These are phyloP conservation scores for Lolium perenne DNA, from an alignment of 176 grass and related monocot species.

Conservation along the genomic window DNA sequence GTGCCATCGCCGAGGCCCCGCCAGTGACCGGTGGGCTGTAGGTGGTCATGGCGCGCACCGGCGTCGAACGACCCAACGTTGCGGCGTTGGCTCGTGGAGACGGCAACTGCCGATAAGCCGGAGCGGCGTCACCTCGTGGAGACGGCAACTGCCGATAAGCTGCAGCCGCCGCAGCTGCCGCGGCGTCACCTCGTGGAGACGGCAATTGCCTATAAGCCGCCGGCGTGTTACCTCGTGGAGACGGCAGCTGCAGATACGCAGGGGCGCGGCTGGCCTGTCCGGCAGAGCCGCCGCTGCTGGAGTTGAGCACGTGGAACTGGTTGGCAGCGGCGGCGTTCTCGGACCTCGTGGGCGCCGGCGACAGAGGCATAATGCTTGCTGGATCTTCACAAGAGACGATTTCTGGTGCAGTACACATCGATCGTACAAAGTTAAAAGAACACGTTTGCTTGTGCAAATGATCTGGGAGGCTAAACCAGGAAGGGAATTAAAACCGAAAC, in stretches of 20 bases:
- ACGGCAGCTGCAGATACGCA: neutral
- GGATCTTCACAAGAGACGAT: neutral
- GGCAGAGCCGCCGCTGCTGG: constrained; percentile 17
- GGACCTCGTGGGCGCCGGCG: neutral
- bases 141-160: neutral
- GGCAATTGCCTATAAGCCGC: neutral
- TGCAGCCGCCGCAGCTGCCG: neutral
- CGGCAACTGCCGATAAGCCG: neutral
- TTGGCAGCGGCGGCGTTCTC: neutral
- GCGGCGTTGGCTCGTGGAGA: constrained; percentile 28
- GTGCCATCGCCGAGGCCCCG: neutral
- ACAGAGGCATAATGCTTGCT: constrained; percentile 22
- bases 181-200: neutral
- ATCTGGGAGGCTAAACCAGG: neutral
- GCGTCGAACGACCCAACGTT: constrained; percentile 20
- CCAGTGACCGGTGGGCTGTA: constrained; percentile 19
- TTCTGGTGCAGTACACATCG: neutral
- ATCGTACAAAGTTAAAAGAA: neutral
- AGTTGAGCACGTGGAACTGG: constrained; percentile 53
- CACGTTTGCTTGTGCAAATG: neutral
- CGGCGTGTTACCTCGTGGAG: neutral
- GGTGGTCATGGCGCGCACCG: constrained; percentile 5
- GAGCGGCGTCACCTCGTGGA: neutral
- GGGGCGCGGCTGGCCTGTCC: neutral
- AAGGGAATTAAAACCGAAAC: constrained; percentile 22